Percentiles rank a stretch among this genome's conserved stretches.
Conservation (phyloP, 192 early-diverging fungal species). For the Linderina pennispora region DNA sequence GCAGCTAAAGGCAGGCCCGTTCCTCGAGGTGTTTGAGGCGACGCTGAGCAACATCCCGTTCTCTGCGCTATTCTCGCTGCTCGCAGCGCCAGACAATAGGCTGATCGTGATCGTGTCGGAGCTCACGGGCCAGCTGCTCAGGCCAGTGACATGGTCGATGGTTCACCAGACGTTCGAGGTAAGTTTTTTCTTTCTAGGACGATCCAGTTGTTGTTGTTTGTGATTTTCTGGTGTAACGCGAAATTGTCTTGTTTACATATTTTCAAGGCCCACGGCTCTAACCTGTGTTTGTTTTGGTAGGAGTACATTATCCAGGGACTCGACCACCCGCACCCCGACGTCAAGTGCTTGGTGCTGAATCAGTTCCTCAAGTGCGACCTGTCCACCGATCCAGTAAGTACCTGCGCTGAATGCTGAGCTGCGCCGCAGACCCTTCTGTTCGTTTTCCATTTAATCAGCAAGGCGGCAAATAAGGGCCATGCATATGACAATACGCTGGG, state of each 20-base stretch:
- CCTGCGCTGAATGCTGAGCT: background rate
- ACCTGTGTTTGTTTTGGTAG: too few relatives aligned
- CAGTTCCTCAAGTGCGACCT: constrained; percentile 42
- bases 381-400: constrained; percentile 28
- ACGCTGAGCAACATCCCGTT: constrained; percentile 41
- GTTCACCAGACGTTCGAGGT: constrained; percentile 44
- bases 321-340: constrained; percentile 36
- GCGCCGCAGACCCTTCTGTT: too few relatives aligned
- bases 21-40: constrained; percentile 43
- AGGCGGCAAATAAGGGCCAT: too few relatives aligned
- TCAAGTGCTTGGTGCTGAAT: constrained; percentile 33
- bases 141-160: constrained; percentile 38
- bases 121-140: constrained; percentile 31
- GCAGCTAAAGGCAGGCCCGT: constrained; percentile 35
- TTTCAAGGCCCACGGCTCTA: too few relatives aligned
- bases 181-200: background rate
- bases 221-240: too few relatives aligned
- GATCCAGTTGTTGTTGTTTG: too few relatives aligned
- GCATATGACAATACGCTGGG: too few relatives aligned
- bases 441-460: too few relatives aligned
- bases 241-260: too few relatives aligned
- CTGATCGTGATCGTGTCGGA: constrained; percentile 33
- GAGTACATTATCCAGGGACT: constrained; percentile 46
- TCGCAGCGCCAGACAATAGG: constrained; percentile 35
- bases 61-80: constrained; percentile 37